Evolutionary conservation across 371 early-diverging fungal species (phyloP), one percentile per base, ranked within the genome.

Genomic region (Conidiobolus incongruus): DNA sequence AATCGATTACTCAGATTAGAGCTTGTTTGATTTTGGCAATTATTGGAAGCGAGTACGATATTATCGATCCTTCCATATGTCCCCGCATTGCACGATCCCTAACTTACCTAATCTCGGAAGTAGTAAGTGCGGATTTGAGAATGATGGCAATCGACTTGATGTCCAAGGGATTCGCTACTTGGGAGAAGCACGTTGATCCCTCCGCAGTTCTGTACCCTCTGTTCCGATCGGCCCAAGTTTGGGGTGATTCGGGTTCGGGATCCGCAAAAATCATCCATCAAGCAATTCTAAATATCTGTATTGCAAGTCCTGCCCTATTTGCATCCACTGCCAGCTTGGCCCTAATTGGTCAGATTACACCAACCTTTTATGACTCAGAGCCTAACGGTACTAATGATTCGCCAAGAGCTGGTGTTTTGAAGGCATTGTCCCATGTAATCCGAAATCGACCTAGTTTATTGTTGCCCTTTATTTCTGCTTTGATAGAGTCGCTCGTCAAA

Each of bases 401-500:
- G 50, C 60, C 1, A 77, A 79, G 12, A 59, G 75, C 8, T 45
- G 64, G 68, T 0, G 59, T 69, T 23, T 53, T 88, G 40, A 73
- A 70, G 47, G 54, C 85, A 0, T 64, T 86, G 28, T 73, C 77
- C 0, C 58, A 68, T 35, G 73, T 86, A 53, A 70, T 83, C 10
- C 57, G 70, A 38, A 83, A 79, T 75, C 71, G 72, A 47, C 83
- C 83, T 0, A 35, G 61, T 6, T 46, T 85, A 3, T 51, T 85
- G 0, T 70, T 70, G 48, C 52, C 62, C 1, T 63, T 68, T 47
- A 55, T 83, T 0, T 60, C 74, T 4, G 57, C 61, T 2, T 65
- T 86, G 1, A 65, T 76, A 0, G 89, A 84, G 47, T 71, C 78
- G 0, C 72, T 88, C 26, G 78, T 88, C 2, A 79, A 77, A 41